These are phyloP conservation scores for Adenanthera pavonina DNA, from an alignment of 306 rosid genomes.

Conservation along the genomic window DNA sequence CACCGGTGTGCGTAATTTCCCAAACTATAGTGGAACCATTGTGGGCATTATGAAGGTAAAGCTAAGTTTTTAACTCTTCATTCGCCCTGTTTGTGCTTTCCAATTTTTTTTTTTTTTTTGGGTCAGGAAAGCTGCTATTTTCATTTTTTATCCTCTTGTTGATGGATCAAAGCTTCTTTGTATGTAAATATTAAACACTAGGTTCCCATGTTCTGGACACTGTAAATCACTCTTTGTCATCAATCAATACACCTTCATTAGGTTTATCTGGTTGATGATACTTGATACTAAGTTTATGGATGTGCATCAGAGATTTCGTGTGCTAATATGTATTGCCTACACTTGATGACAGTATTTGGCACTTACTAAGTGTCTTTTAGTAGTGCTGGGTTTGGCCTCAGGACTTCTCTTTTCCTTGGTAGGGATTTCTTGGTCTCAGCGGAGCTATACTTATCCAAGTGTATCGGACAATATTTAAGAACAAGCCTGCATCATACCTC, in stretches of 20 bases:
- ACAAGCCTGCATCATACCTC: constrained; percentile 62
- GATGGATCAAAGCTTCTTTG: neutral
- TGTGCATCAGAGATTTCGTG: neutral
- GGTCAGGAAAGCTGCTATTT: neutral
- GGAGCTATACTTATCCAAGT: constrained; percentile 83
- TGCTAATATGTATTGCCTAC: constrained; percentile 3
- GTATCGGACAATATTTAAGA: constrained; percentile 53
- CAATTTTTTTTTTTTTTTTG: neutral
- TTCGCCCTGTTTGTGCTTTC: neutral
- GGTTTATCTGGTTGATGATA: neutral
- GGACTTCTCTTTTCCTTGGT: constrained; percentile 8
- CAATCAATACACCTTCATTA: neutral
- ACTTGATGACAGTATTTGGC: neutral
- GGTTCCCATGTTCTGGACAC: neutral
- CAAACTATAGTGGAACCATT: constrained; percentile 65
- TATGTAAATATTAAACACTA: neutral
- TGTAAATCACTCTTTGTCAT: neutral
- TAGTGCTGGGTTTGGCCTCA: constrained; percentile 24
- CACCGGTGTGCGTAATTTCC: constrained; percentile 67
- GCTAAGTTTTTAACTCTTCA: neutral
- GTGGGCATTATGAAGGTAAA: constrained; percentile 87
- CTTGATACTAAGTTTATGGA: neutral
- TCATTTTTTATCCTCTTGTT: neutral
- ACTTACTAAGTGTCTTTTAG: constrained; percentile 19
- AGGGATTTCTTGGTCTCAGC: constrained; percentile 82